Conservation (phyloP, 2,329 filamentous ascomycete genomes). For the Amauroascus verrucosus region DNA sequence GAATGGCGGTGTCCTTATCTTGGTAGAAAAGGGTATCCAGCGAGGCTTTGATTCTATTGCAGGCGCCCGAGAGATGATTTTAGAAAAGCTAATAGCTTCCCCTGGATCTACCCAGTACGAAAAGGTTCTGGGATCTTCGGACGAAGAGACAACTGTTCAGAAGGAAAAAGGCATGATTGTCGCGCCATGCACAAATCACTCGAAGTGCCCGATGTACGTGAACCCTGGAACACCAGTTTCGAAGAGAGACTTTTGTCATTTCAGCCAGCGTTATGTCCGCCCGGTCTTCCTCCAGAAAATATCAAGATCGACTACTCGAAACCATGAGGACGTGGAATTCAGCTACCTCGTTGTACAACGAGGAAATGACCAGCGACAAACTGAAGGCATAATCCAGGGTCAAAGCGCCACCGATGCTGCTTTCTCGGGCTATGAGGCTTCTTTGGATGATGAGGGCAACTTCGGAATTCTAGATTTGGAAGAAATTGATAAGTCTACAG, state of each 20-base stretch:
- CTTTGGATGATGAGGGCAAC: constrained; percentile 16
- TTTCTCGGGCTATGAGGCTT: constrained; percentile 60
- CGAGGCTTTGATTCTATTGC: constrained; percentile 88
- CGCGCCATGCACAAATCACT: constrained; percentile 72
- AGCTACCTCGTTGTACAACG: constrained; percentile 81
- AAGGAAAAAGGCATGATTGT: constrained; percentile 56
- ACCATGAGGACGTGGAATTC: constrained; percentile 84
- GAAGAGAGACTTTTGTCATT: constrained; percentile 83
- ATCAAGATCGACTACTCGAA: constrained; percentile 55
- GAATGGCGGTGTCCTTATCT: constrained; percentile 72
- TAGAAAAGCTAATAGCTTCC: constrained; percentile 61
- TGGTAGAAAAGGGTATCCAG: constrained; percentile 84
- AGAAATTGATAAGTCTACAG: constrained; percentile 15
- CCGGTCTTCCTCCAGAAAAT: constrained; percentile 73
- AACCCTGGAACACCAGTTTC: constrained; percentile 58
- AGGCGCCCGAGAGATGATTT: constrained; percentile 65
- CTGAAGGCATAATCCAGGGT: constrained; percentile 40
- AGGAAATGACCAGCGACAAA: constrained; percentile 51
- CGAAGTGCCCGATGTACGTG: constrained; percentile 77
- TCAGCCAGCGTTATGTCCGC: constrained; percentile 77
- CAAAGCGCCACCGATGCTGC: constrained; percentile 52
- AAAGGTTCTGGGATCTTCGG: constrained; percentile 26
- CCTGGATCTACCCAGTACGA: constrained; percentile 43
- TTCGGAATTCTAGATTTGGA: neutral
- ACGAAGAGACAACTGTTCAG: constrained; percentile 22